Evolutionary conservation across 495 filamentous ascomycete genomes (phyloP).

Genomic region (Usnea hakonensis): DNA sequence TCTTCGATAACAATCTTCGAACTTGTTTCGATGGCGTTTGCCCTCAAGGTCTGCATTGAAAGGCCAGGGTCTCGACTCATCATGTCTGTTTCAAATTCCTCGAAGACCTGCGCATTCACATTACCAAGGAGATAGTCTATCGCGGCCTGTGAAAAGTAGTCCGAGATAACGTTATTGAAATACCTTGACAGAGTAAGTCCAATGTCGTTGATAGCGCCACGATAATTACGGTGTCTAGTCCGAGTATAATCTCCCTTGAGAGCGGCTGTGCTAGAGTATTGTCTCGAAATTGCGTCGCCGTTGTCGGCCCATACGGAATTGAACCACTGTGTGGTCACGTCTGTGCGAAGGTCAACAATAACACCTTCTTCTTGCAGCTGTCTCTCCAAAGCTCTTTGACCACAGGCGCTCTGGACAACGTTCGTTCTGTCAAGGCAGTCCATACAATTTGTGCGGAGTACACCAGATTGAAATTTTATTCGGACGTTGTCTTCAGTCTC

Average conservation of each 20-base stretch:
- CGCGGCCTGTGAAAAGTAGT: constrained; percentile 89
- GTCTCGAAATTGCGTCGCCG: constrained; percentile 52
- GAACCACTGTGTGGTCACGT: constrained; percentile 79
- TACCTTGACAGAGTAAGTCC: constrained; percentile 70
- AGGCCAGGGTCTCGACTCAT: constrained; percentile 82
- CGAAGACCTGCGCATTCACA: constrained; percentile 71
- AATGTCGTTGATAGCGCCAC: constrained; percentile 91
- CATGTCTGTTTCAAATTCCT: constrained; percentile 84
- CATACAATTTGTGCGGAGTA: constrained; percentile 92
- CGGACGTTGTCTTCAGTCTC: constrained; percentile 43
- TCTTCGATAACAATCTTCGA: constrained; percentile 79
- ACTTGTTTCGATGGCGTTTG: constrained; percentile 81
- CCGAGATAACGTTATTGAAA: constrained; percentile 71
- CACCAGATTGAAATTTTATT: constrained; percentile 58
- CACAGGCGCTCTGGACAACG: constrained; percentile 83
- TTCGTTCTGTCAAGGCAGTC: constrained; percentile 93
- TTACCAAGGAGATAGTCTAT: constrained; percentile 94
- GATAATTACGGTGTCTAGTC: constrained; percentile 80
- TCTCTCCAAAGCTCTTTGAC: constrained; percentile 62
- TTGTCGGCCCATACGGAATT: constrained; percentile 96
- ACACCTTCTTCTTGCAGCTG: constrained; percentile 71
- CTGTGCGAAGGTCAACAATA: constrained; percentile 56
- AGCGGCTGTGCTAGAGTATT: constrained; percentile 82
- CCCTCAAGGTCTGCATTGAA: constrained; percentile 70
- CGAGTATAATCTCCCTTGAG: constrained; percentile 94